Evolutionary conservation across 345 rosid genomes (phyloP), one percentile per base, ranked within the genome.

Genomic region (Boechera divaricarpa): DNA sequence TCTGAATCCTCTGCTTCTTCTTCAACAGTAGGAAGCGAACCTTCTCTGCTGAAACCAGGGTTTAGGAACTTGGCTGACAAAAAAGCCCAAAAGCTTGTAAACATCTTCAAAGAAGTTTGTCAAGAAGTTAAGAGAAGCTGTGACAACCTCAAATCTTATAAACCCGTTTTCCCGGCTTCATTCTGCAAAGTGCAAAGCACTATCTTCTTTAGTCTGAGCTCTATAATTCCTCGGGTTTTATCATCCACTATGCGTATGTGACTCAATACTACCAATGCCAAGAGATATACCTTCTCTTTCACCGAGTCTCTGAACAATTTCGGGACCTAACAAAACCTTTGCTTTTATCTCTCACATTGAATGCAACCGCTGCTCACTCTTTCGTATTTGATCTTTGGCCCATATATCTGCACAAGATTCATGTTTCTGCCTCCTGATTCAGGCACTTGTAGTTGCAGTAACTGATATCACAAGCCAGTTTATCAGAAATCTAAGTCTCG

Each of bases 81-180:
- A 45, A 94, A 94, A 38, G 82, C 87, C 99, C 98, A 94, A 76
- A 76, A 94, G 76, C 83, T 89, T 90, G 82, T 94, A 94, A 28
- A 94, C 98, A 81, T 94, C 99, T 77, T 92, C 98, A 74, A 94
- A 94, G 84, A 94, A 94, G 84, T 94, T 91, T 31, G 97, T 90
- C 79, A 94, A 83, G 78, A 94, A 94, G 68, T 98, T 86, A 0
- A 94, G 90, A 52, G 99, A 94, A 55, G 97, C 98, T 12, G 99
- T 92, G 58, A 92, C 96, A 57, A 94, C 99, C 78, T 94, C 96
- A 10, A 90, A 85, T 72, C 99, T 74, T 26, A 92, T 68, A 74
- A 89, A 92, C 47, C 90, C 91, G 4, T 77, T 80, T 89, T 90
- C 36, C 97, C 97, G 33, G 82, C 90, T 68, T 90, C 94, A 83